Evolutionary conservation across 495 filamentous ascomycete species (phyloP).

Genomic region (Staphylotrichum longicolle): DNA sequence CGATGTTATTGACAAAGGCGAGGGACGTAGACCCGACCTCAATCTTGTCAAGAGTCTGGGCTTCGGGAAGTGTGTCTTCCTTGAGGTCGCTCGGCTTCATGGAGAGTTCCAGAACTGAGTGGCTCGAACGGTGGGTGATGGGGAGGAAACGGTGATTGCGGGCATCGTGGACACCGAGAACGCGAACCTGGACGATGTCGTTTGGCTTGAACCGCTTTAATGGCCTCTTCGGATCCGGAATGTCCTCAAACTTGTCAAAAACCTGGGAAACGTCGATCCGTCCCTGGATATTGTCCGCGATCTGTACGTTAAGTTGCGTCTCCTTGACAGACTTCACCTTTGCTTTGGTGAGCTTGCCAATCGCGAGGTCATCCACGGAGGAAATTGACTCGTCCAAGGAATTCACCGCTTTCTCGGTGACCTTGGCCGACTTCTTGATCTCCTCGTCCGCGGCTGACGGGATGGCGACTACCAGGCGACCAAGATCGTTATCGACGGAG

Average conservation of each 20-base stretch:
- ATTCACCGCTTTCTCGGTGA: conserved; percentile 45
- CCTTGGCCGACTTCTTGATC: conserved; percentile 24
- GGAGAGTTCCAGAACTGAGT: conserved; percentile 86
- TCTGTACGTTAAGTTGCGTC: conserved; percentile 85
- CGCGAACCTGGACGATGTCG: conserved; percentile 66
- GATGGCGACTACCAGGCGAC: conserved; percentile 42
- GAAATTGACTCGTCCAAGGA: conserved; percentile 66
- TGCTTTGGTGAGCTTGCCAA: conserved; percentile 77
- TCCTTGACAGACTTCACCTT: conserved; percentile 75
- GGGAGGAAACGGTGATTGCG: conserved; percentile 88
- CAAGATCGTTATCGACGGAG: conserved; percentile 57
- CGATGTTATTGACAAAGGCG: conserved; percentile 86
- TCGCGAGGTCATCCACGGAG: conserved; percentile 63
- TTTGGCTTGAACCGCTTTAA: conserved; percentile 68
- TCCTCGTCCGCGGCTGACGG: conserved; percentile 30
- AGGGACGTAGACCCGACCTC: conserved; percentile 65
- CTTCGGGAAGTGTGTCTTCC: conserved; percentile 41
- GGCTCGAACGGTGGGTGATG: conserved; percentile 76
- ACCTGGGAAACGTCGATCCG: conserved; percentile 86
- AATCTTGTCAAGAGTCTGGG: conserved; percentile 73
- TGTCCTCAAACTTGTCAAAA: conserved; percentile 83
- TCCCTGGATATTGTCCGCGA: conserved; percentile 87
- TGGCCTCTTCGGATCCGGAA: conserved; percentile 76
- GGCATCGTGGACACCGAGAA: conserved; percentile 86
- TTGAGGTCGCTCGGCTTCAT: conserved; percentile 68